These are phyloP conservation scores for Zopfia rhizophila DNA, from an alignment of 2,329 filamentous ascomycete species.

Conservation along the genomic window DNA sequence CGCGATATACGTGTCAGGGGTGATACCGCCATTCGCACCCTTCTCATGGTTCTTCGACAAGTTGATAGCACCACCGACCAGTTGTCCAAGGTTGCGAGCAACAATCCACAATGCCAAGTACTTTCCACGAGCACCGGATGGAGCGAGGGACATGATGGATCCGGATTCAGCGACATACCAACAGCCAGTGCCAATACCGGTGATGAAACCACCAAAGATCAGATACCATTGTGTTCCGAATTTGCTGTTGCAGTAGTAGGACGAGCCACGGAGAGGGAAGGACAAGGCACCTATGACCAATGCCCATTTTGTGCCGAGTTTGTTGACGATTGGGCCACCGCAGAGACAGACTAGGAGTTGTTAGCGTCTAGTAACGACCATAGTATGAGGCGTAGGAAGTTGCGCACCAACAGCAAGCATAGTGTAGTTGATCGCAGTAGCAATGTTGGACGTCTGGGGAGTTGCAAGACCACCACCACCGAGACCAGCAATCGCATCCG, in stretches of 20 bases:
- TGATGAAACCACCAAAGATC: slow-evolving; percentile 35
- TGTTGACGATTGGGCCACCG: slow-evolving; percentile 59
- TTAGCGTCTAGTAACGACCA: too few relatives aligned
- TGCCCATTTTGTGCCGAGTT: slow-evolving; percentile 60
- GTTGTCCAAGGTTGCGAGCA: slow-evolving; percentile 58
- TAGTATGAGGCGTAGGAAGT: too few relatives aligned
- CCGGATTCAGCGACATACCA: slow-evolving; percentile 63
- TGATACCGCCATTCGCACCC: slow-evolving; percentile 49
- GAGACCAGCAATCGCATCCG: slow-evolving; percentile 44
- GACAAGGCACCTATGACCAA: slow-evolving; percentile 56
- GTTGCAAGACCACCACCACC: slow-evolving; percentile 59
- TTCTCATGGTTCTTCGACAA: slow-evolving; percentile 42
- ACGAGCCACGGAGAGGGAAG: slow-evolving; percentile 59
- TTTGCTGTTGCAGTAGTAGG: slow-evolving; percentile 62
- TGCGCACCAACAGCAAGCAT: slow-evolving; percentile 37
- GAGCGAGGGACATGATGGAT: slow-evolving; percentile 61
- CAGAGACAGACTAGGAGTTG: slow-evolving; percentile 50
- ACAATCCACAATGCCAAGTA: slow-evolving; percentile 62
- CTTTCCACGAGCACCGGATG: slow-evolving; percentile 58
- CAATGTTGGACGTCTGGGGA: slow-evolving; percentile 56
- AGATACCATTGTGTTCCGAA: slow-evolving; percentile 61
- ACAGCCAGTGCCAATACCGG: slow-evolving; percentile 49
- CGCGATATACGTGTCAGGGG: slow-evolving; percentile 59
- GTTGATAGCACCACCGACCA: slow-evolving; percentile 59
- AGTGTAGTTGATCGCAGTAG: slow-evolving; percentile 42